Base-by-base conservation (phyloP, 768 basidiomycete genomes). In the Tylopilus sp. region DNA sequence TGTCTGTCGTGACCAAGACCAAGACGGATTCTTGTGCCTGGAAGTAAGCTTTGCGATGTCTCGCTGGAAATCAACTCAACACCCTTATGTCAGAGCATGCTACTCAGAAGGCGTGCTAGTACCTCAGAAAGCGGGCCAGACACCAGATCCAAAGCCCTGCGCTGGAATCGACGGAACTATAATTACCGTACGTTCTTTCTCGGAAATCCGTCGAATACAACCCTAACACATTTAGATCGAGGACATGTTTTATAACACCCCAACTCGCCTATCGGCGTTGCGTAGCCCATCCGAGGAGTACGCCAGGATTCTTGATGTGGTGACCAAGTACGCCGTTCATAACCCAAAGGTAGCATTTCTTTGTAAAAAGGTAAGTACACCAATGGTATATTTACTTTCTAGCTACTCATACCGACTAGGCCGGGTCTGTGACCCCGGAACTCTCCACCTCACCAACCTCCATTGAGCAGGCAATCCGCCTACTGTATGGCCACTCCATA, bases 91-190 rank as follows among this genome's bases (percentile, higher is more conserved):
- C 52, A 98, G 95, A 71, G 91, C 92, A 3, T 75, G 76, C 47
- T 99, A 96, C 68, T 71, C 79, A 4, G 88, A 98, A 65, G 93
- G 97, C 0, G 71, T 70, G 6, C 76, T 98, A 31, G 76, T 83
- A 3, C 80, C 86, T 13, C 68, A 81, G 1, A 93, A 90, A 64
- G 78, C 85, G 12, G 89, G 89, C 2, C 79, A 83, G 45, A 78
- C 78, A 1, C 66, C 82, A 0, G 89, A 94, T 42, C 92, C 95
- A 0, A 91, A 89, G 61, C 87, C 96, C 14, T 88, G 86, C 56
- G 96, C 97, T 17, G 94, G 94, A 6, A 97, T 95, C 62, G 90
- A 97, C 51, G 97, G 97, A 3, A 98, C 97, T 0, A 86, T 83
- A 3, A 86, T 98, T 41, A 86, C 80, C 3, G 95, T 92, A 62